Base-by-base conservation (phyloP, 2,329 filamentous ascomycete species). In the Paramyrothecium sp. region DNA sequence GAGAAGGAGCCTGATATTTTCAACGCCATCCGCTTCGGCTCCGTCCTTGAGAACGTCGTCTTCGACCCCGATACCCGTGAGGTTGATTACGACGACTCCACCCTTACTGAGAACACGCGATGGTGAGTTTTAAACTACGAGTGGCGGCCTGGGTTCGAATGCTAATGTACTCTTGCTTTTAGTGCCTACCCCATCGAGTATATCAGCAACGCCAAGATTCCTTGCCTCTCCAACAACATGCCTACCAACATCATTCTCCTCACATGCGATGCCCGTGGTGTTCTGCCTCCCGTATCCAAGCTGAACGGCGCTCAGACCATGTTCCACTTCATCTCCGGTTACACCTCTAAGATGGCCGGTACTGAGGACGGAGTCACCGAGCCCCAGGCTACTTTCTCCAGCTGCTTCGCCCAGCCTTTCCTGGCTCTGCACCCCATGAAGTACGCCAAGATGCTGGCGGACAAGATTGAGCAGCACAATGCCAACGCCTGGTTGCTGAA, bases 281-380 rank as follows among this genome's bases (percentile, higher is more conserved):
- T 99, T 53, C 88, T 99, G 56, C 95, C 95, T 57, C 95, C 95
- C 52, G 98, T 99, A 79, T 97, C 92, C 70, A 98, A 98, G 85
- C 89, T 99, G 74, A 88, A 90, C 82, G 86, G 89, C 63, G 87
- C 91, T 70, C 95, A 98, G 82, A 97, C 92, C 76, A 98, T 99
- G 94, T 99, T 98, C 89, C 95, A 99, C 85, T 99, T 99, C 88
- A 99, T 99, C 79, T 96, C 91, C 19, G 95, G 95, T 68, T 99
- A 99, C 85, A 99, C 95, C 63, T 98, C 94, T 73, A 99, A 99
- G 89, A 99, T 99, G 95, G 95, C 95, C 64, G 95, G 95, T 71
- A 99, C 95, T 34, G 95, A 99, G 81, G 92, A 97, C 65, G 95
- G 95, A 71, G 88, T 99, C 64, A 96, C 91, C 11, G 95, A 99